These are phyloP conservation scores for Ambrosia artemisiifolia DNA, from an alignment of 129 eudicot genomes.

Conservation along the genomic window DNA sequence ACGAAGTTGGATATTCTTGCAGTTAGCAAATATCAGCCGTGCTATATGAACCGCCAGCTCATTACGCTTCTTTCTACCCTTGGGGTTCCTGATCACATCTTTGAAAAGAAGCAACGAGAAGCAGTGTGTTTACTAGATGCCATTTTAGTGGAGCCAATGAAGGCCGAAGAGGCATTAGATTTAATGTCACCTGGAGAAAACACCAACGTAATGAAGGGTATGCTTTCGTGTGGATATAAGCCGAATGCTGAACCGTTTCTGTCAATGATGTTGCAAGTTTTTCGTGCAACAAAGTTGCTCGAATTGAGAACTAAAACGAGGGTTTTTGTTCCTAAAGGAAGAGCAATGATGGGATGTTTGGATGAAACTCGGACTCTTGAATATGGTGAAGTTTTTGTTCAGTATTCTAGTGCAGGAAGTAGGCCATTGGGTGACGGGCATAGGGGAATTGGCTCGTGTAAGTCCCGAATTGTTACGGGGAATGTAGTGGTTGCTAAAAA, in stretches of 20 bases:
- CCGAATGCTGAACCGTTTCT: conserved; percentile 75
- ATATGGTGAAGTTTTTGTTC: conserved; percentile 78
- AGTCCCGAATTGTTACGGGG: conserved; percentile 30
- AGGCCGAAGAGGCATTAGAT: conserved; percentile 62
- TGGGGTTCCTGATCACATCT: conserved; percentile 50
- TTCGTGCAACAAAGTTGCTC: conserved; percentile 65
- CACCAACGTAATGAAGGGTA: conserved; percentile 63
- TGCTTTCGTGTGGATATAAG: conserved; percentile 69
- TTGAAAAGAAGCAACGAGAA: conserved; percentile 69
- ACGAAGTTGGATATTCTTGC: conserved; percentile 58
- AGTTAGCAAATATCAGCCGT: conserved; percentile 77
- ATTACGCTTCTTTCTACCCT: conserved; percentile 75
- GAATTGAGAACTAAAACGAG: conserved; percentile 66
- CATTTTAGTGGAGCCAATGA: conserved; percentile 49
- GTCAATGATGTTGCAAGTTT: conserved; percentile 78
- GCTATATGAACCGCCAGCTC: conserved; percentile 69
- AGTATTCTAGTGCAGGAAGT: conserved; percentile 44
- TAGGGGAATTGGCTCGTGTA: not conserved
- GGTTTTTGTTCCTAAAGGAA: conserved; percentile 53
- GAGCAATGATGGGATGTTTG: conserved; percentile 81
- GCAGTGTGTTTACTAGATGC: conserved; percentile 57
- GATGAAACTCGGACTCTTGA: conserved; percentile 72
- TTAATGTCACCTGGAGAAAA: conserved; percentile 82
- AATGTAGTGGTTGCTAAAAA: conserved; percentile 62
- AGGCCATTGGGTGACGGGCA: conserved; percentile 31